These are phyloP conservation scores for Pigoraptor vietnamica DNA, from an alignment of 78 protist genomes.

Conservation along the genomic window DNA sequence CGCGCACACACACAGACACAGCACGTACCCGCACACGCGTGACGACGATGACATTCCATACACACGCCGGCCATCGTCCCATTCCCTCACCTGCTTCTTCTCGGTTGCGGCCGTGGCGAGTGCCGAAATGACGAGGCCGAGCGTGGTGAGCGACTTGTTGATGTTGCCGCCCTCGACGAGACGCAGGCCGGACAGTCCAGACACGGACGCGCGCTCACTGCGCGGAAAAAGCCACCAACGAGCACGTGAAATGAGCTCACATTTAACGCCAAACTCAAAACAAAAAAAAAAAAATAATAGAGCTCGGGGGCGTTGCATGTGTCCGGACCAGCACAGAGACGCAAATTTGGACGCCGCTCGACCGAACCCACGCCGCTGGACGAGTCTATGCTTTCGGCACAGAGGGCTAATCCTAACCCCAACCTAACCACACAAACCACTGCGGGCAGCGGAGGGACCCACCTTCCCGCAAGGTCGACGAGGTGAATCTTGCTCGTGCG, in stretches of 20 bases:
- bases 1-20: not conserved
- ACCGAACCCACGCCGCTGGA: not conserved
- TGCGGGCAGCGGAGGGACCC: too few species aligned
- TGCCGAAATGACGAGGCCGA: constrained; percentile 61
- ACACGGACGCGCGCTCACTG: constrained; percentile 41
- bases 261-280: too few species aligned
- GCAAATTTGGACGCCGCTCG: not conserved
- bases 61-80: too few species aligned
- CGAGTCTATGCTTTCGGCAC: too few species aligned
- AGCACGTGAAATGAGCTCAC: constrained; percentile 51
- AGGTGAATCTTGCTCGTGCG: constrained; percentile 54
- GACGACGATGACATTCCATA: too few species aligned
- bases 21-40: too few species aligned
- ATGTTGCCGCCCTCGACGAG: constrained; percentile 50
- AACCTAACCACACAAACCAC: not conserved
- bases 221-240: too few species aligned
- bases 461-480: constrained; percentile 69
- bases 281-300: not conserved
- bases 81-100: not conserved
- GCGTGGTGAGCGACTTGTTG: constrained; percentile 60
- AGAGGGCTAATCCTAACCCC: too few species aligned
- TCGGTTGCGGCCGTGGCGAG: constrained; percentile 10
- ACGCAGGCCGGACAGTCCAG: constrained; percentile 49
- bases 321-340: not conserved
- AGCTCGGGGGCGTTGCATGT: not conserved